Evolutionary conservation across 2,329 filamentous ascomycete species (phyloP).

Genomic region (Alternaria arborescens): DNA sequence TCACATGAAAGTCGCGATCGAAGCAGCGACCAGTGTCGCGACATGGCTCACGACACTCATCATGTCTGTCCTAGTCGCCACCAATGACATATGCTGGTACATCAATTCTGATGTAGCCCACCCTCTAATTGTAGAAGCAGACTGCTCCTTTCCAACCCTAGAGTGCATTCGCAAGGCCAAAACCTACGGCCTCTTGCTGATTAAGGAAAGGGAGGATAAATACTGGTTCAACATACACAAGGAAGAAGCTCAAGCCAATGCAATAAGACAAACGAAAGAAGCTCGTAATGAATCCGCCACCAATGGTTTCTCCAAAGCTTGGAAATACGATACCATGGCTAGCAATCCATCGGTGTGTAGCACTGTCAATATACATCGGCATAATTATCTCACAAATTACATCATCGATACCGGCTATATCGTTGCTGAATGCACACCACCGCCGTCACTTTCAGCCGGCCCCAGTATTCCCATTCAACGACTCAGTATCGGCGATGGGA

Average conservation of each 20-base stretch:
- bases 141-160: not conserved
- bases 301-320: not conserved
- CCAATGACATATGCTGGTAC: slow-evolving; percentile 1
- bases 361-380: not conserved
- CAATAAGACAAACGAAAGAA: not conserved
- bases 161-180: not conserved
- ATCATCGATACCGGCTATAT: not conserved
- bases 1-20: not conserved
- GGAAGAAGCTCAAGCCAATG: not conserved
- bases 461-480: not conserved
- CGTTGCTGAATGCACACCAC: not conserved
- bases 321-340: not conserved
- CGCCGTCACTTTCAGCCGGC: too few species aligned
- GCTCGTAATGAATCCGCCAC: not conserved
- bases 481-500: not conserved
- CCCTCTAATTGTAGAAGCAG: not conserved
- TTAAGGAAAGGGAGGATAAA: not conserved
- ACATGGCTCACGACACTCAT: not conserved
- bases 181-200: not conserved
- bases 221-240: not conserved
- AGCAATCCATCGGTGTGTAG: not conserved
- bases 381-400: not conserved
- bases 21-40: not conserved
- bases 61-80: not conserved
- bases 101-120: not conserved